Conservation (phyloP, 208 protist genomes). For the Crithidia expoeki region DNA sequence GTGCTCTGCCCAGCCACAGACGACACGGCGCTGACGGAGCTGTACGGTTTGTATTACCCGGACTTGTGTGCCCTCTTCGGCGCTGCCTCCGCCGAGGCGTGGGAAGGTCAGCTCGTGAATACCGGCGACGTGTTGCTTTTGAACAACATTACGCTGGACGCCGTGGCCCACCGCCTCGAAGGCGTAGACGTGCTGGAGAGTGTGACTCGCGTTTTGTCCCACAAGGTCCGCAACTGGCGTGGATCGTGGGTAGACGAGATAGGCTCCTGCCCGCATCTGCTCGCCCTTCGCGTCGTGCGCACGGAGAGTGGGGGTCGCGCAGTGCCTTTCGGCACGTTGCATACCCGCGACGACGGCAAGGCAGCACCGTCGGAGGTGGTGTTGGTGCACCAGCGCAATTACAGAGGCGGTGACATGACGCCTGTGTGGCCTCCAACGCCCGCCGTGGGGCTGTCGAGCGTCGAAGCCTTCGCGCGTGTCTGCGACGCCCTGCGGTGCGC, state of each 20-base stretch:
- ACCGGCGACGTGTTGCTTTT: constrained; percentile 67
- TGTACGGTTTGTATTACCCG: constrained; percentile 65
- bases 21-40: constrained; percentile 45
- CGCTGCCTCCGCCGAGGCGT: constrained; percentile 30
- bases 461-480: constrained; percentile 20
- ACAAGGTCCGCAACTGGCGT: constrained; percentile 32
- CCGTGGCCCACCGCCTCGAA: constrained; percentile 21
- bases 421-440: constrained; percentile 49
- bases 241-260: constrained; percentile 30
- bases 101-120: constrained; percentile 64
- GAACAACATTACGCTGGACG: constrained; percentile 20
- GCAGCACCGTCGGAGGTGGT: constrained; percentile 29
- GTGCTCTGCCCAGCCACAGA: constrained; percentile 57
- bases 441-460: background rate
- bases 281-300: constrained; percentile 52
- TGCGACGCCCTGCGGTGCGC: constrained; percentile 23
- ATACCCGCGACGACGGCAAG: background rate
- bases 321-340: constrained; percentile 16
- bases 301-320: background rate
- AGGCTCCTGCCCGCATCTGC: constrained; percentile 25
- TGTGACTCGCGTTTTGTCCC: constrained; percentile 23
- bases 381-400: constrained; percentile 40
- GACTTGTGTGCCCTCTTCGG: constrained; percentile 43
- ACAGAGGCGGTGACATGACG: constrained; percentile 34
- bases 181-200: constrained; percentile 46